A percentile compares a stretch with the other conserved stretches of the same genome.
phyloP scores from a whole-genome alignment of 371 early-diverging fungal species.

The Rhizopus arrhizus region DNA sequence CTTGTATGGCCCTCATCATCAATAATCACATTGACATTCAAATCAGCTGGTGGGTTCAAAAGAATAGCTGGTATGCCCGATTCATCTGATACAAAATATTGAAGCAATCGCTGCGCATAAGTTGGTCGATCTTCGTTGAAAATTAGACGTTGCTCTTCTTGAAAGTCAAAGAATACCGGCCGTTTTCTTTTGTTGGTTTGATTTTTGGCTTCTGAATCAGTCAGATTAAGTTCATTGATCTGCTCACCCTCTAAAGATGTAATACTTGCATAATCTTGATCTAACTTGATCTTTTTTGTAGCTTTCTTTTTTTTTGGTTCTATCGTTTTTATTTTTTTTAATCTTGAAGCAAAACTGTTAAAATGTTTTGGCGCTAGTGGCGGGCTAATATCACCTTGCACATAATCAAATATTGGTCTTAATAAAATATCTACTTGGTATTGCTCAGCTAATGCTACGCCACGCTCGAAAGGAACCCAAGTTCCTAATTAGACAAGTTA shows the following conservation, averaged over 20 bases:
- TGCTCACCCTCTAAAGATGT: neutral
- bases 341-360: conserved; percentile 13
- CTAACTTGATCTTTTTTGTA: neutral
- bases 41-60: conserved; percentile 52
- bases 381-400: conserved; percentile 36
- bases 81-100: conserved; percentile 69
- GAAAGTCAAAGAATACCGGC: conserved; percentile 66
- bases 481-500: conserved; percentile 29
- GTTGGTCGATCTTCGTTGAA: conserved; percentile 48
- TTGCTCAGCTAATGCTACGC: conserved; percentile 59
- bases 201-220: too few species aligned
- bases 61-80: conserved; percentile 57
- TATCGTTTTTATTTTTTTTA: conserved; percentile 12
- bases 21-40: conserved; percentile 78
- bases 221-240: too few species aligned
- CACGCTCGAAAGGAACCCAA: conserved; percentile 76
- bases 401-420: conserved; percentile 46
- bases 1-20: conserved; percentile 93
- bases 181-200: conserved; percentile 20
- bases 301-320: conserved; percentile 21
- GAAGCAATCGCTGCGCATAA: conserved; percentile 52
- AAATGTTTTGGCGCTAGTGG: conserved; percentile 53
- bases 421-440: conserved; percentile 41
- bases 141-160: conserved; percentile 41
- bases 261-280: neutral